These are phyloP conservation scores for Celoporthe dispersa DNA, from an alignment of 2,329 filamentous ascomycete species.

Conservation along the genomic window DNA sequence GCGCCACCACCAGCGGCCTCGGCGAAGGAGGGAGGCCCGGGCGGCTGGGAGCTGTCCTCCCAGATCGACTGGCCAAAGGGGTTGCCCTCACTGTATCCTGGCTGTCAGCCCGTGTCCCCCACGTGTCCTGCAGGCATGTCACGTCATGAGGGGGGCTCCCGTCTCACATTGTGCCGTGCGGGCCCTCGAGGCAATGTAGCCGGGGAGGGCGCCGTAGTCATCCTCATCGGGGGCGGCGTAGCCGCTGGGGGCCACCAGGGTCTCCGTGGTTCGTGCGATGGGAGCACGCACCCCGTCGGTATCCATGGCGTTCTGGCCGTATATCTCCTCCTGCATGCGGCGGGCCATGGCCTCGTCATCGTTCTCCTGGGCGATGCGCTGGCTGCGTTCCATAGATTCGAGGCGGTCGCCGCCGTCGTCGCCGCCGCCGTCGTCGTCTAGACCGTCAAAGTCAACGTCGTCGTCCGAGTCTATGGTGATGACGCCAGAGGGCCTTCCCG, in stretches of 20 bases:
- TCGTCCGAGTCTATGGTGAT: constrained; percentile 81
- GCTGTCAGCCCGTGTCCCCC: constrained; percentile 16
- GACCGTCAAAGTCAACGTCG: constrained; percentile 50
- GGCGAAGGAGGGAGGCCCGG: constrained; percentile 14
- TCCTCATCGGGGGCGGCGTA: constrained; percentile 59
- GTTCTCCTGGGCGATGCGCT: constrained; percentile 65
- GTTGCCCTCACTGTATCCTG: constrained; percentile 34
- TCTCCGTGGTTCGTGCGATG: constrained; percentile 89
- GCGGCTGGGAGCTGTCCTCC: constrained; percentile 36
- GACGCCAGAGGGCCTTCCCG: constrained; percentile 61
- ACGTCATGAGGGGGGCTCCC: background rate
- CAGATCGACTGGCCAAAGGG: constrained; percentile 47
- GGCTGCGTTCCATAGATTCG: constrained; percentile 37
- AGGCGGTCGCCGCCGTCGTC: constrained; percentile 44
- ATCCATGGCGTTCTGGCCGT: constrained; percentile 50
- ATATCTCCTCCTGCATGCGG: constrained; percentile 89
- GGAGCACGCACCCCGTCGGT: constrained; percentile 79
- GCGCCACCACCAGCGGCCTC: constrained; percentile 28
- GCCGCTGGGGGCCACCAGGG: constrained; percentile 73
- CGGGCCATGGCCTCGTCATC: constrained; percentile 94
- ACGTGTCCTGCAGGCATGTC: background rate
- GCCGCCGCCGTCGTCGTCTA: constrained; percentile 54
- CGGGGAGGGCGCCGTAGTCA: constrained; percentile 68
- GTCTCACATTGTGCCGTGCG: constrained; percentile 11
- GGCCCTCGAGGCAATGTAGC: constrained; percentile 51